A percentile compares a stretch with the other conserved stretches of the same genome.
Evolutionary conservation across 345 rosid genomes (phyloP).

Genomic region (Lenwebbia sp.): DNA sequence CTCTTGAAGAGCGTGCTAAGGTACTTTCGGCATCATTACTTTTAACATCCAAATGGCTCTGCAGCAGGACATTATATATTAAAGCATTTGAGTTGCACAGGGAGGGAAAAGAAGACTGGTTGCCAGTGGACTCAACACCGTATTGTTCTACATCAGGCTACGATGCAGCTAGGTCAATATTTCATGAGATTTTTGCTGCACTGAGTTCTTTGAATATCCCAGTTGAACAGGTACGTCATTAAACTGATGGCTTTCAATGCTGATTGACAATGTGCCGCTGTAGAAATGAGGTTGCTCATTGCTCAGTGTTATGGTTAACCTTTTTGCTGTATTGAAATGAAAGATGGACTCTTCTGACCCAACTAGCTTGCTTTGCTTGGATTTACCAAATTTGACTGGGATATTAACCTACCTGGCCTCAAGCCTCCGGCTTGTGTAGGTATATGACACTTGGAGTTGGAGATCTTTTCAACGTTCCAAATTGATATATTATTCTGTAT

Average conservation of each 20-base stretch:
- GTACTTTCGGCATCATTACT: constrained; percentile 15
- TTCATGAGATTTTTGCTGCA: constrained; percentile 54
- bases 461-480: not conserved
- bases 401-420: not conserved
- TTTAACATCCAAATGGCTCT: not conserved
- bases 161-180: constrained; percentile 52
- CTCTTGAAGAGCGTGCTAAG: constrained; percentile 57
- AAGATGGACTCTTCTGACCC: not conserved
- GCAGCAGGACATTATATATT: not conserved
- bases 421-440: not conserved
- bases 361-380: not conserved
- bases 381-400: not conserved
- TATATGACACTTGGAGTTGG: not conserved
- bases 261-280: not conserved
- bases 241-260: not conserved
- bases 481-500: not conserved
- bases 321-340: not conserved
- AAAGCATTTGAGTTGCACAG: constrained; percentile 22
- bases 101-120: constrained; percentile 79
- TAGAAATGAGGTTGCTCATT: not conserved
- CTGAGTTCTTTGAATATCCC: constrained; percentile 55
- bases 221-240: constrained; percentile 69
- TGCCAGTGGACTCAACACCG: constrained; percentile 59
- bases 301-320: not conserved
- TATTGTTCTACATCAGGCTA: constrained; percentile 76